These are phyloP conservation scores for Sclerotinia minor DNA, from an alignment of 2,329 filamentous ascomycete genomes.

Conservation along the genomic window DNA sequence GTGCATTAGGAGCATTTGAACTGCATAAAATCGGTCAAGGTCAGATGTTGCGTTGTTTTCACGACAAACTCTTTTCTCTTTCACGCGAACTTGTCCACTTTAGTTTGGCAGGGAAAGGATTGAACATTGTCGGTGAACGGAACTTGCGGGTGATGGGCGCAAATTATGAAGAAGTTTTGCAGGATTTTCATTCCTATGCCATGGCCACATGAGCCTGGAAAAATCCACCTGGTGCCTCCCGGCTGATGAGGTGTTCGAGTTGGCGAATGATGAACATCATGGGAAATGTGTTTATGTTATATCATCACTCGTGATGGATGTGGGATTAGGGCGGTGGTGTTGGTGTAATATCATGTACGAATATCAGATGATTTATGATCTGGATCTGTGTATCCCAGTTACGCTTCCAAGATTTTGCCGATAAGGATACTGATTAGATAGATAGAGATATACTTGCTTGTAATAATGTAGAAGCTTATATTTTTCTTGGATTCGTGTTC, in stretches of 20 bases:
- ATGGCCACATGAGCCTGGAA: conserved; percentile 20
- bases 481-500: conserved; percentile 9
- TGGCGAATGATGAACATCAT: conserved; percentile 13
- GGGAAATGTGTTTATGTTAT: conserved; percentile 5
- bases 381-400: conserved; percentile 11
- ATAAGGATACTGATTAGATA: background rate
- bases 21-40: conserved; percentile 24
- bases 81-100: conserved; percentile 16
- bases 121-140: conserved; percentile 22
- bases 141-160: conserved; percentile 12
- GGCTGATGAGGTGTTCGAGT: conserved; percentile 7
- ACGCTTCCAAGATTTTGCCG: background rate
- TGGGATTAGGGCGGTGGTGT: conserved; percentile 2
- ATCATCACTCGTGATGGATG: conserved; percentile 4
- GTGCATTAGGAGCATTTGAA: conserved; percentile 15
- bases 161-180: background rate
- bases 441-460: no score
- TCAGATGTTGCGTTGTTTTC: conserved; percentile 19
- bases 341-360: conserved; percentile 10
- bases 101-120: conserved; percentile 14
- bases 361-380: conserved; percentile 20
- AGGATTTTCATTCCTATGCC: conserved; percentile 12
- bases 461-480: background rate
- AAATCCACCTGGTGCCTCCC: background rate
- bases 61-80: conserved; percentile 18